These are phyloP conservation scores for Fusarium aywerte DNA, from an alignment of 2,329 filamentous ascomycete species.

Conservation along the genomic window DNA sequence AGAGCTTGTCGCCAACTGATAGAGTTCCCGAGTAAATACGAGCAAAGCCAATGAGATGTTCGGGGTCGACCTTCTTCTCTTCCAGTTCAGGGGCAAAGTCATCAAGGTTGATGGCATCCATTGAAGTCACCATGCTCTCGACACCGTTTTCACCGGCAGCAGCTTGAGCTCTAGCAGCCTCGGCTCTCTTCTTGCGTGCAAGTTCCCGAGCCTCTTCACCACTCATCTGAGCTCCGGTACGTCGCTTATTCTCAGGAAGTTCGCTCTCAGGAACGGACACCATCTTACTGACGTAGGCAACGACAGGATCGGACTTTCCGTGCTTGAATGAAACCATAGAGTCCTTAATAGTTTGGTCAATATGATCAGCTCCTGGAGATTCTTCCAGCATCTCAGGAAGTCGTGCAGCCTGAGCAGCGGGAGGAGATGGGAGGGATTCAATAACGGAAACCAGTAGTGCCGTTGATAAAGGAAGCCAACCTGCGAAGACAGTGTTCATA, in stretches of 20 bases:
- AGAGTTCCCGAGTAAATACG: constrained; percentile 92
- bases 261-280: constrained; percentile 94
- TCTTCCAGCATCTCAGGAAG: constrained; percentile 81
- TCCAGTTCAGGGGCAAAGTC: constrained; percentile 59
- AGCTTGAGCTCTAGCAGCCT: constrained; percentile 83
- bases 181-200: constrained; percentile 87
- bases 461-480: constrained; percentile 93
- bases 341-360: constrained; percentile 76
- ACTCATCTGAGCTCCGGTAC: constrained; percentile 72
- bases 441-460: constrained; percentile 93
- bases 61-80: constrained; percentile 74
- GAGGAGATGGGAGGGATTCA: constrained; percentile 89
- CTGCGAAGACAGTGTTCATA: constrained; percentile 85
- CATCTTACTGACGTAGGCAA: constrained; percentile 99
- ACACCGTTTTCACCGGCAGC: constrained; percentile 61
- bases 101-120: constrained; percentile 70
- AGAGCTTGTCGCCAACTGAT: constrained; percentile 88
- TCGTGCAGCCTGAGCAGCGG: constrained; percentile 79
- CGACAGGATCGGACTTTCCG: constrained; percentile 76
- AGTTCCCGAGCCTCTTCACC: constrained; percentile 91
- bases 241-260: constrained; percentile 84
- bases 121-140: constrained; percentile 67
- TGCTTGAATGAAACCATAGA: constrained; percentile 86
- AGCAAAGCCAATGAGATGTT: constrained; percentile 94
- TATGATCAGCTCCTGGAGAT: constrained; percentile 79